Conservation (phyloP, 169 alveolate species). For the Plasmodium fragile region DNA sequence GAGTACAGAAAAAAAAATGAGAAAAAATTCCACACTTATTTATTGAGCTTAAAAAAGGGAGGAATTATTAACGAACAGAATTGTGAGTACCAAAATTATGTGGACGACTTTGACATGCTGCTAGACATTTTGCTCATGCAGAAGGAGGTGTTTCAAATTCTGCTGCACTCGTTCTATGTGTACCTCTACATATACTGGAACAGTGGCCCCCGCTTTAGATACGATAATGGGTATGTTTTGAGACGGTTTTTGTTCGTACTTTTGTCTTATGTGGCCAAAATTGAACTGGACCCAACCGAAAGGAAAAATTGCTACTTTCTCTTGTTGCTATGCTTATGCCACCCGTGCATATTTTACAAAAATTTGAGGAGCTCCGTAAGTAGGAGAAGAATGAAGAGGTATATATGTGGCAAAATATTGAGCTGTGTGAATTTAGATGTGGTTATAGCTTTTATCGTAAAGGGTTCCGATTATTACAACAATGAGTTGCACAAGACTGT, state of each 20-base stretch:
- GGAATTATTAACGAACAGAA: conserved; percentile 12
- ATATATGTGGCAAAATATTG: background rate
- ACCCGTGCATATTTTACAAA: conserved; percentile 32
- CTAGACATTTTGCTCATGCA: conserved; percentile 32
- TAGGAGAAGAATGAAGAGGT: conserved; percentile 51
- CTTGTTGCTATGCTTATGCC: conserved; percentile 52
- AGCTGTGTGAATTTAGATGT: conserved; percentile 22
- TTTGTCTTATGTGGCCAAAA: conserved; percentile 30
- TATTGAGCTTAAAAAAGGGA: conserved; percentile 53
- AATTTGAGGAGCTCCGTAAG: conserved; percentile 17
- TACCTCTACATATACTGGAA: conserved; percentile 49
- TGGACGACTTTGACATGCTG: conserved; percentile 31
- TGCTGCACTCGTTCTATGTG: conserved; percentile 24
- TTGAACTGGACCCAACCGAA: background rate
- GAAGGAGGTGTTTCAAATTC: conserved; percentile 44
- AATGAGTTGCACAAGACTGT: conserved; percentile 20
- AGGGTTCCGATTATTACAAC: conserved; percentile 47
- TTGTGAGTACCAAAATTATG: conserved; percentile 51
- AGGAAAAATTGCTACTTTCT: conserved; percentile 23
- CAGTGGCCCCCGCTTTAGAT: background rate
- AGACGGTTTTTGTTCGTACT: conserved; percentile 11
- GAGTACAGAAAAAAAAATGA: conserved; percentile 19
- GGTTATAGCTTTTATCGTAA: conserved; percentile 25
- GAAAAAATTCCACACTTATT: conserved; percentile 9
- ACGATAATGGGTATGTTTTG: conserved; percentile 31